Evolutionary conservation across 176 grass and related monocot species (phyloP).

Genomic region (Phoenix dactylifera): DNA sequence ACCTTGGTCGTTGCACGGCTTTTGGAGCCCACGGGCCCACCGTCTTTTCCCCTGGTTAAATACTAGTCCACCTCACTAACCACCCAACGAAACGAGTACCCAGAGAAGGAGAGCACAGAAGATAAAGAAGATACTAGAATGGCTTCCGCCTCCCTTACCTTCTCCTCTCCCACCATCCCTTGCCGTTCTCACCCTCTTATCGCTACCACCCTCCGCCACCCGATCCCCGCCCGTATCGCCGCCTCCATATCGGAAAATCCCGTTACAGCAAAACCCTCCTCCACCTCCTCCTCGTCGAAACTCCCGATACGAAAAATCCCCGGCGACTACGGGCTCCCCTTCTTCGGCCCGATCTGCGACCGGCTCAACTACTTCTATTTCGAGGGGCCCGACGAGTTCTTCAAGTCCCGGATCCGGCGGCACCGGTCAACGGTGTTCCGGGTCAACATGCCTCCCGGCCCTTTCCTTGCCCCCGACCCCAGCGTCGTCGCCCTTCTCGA

Average conservation of each 20-base stretch:
- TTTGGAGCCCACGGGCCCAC: no score
- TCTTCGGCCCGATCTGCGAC: conserved; percentile 9
- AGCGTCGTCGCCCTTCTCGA: conserved; percentile 16
- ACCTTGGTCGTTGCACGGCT: no score
- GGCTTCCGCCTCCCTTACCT: not conserved
- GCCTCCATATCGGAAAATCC: not conserved
- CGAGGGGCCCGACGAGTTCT: conserved; percentile 3
- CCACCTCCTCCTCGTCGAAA: not conserved
- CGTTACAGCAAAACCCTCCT: not conserved
- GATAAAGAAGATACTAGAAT: no score
- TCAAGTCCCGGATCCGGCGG: conserved; percentile 2
- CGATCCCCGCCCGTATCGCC: conserved; percentile 5
- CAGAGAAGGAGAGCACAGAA: no score
- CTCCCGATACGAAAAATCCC: conserved; percentile 12
- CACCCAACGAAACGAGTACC: no score
- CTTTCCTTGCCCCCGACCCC: conserved; percentile 8
- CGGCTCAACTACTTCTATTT: conserved; percentile 13
- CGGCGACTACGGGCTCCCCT: conserved; percentile 9
- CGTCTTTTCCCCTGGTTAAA: no score
- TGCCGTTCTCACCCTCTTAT: conserved; percentile 21
- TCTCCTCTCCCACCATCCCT: not conserved
- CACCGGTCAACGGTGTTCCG: conserved; percentile 12
- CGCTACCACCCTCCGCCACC: conserved; percentile 6
- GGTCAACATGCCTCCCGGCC: conserved; percentile 14
- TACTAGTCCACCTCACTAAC: no score